Conservation (phyloP, 768 basidiomycete species). For the Russula earlei region DNA sequence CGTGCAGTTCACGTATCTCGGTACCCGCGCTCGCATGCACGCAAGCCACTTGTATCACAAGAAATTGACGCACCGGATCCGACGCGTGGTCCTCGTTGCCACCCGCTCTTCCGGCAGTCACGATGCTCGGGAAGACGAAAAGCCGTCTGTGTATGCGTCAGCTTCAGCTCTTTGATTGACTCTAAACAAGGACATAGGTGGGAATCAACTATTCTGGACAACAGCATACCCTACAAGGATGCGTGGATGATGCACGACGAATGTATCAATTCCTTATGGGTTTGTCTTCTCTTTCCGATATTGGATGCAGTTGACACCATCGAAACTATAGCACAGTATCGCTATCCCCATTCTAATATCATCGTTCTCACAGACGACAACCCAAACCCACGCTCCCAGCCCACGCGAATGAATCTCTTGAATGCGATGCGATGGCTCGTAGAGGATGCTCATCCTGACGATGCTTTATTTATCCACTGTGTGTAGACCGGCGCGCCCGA, state of each 20-base stretch:
- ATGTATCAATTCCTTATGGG: slow-evolving; percentile 67
- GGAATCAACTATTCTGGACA: slow-evolving; percentile 83
- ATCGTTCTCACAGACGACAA: slow-evolving; percentile 79
- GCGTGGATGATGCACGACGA: slow-evolving; percentile 86
- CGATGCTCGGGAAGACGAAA: slow-evolving; percentile 84
- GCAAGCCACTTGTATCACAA: slow-evolving; percentile 1
- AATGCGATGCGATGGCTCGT: slow-evolving; percentile 93
- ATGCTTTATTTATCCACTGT: slow-evolving; percentile 91
- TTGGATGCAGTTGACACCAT: background rate
- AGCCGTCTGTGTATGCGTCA: slow-evolving; percentile 64
- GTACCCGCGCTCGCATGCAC: background rate
- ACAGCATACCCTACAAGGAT: slow-evolving; percentile 61
- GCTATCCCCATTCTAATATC: slow-evolving; percentile 53
- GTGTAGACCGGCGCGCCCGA: slow-evolving; percentile 20
- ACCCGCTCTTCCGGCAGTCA: slow-evolving; percentile 62
- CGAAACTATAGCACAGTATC: slow-evolving; percentile 13
- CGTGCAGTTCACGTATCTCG: background rate
- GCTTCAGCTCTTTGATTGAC: background rate
- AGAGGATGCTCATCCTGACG: slow-evolving; percentile 62
- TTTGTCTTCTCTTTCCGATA: slow-evolving; percentile 28
- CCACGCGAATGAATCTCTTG: slow-evolving; percentile 78
- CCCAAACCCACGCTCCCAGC: slow-evolving; percentile 46
- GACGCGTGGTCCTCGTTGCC: background rate
- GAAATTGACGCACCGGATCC: background rate
- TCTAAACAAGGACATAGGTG: slow-evolving; percentile 39